These are phyloP conservation scores for Chimonanthus praecox DNA, from an alignment of 164 flowering plant species.

Conservation along the genomic window DNA sequence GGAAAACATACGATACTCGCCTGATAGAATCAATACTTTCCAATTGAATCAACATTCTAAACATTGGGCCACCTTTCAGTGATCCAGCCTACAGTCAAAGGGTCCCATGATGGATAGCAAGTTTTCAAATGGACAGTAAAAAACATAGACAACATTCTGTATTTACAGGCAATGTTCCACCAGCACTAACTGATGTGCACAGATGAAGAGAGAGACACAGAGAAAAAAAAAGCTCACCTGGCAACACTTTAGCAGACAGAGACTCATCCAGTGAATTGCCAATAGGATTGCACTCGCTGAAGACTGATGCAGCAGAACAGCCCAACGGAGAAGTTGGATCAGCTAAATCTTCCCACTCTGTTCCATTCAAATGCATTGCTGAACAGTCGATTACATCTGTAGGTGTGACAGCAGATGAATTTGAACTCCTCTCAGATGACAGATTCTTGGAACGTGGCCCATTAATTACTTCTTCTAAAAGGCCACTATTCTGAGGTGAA, in stretches of 20 bases:
- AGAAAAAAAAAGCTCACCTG: conserved; percentile 33
- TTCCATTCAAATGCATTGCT: conserved; percentile 23
- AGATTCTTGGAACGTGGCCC: conserved; percentile 47
- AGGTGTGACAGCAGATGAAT: conserved; percentile 37
- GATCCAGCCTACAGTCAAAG: not conserved
- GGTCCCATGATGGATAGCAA: not conserved
- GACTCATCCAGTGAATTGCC: conserved; percentile 48
- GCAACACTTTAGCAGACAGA: conserved; percentile 25
- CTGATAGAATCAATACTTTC: not conserved
- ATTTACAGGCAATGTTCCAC: too few species aligned
- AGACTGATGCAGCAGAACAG: conserved; percentile 53
- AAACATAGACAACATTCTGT: not conserved
- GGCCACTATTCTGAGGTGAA: conserved; percentile 60
- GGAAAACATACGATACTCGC: too few species aligned
- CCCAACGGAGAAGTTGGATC: conserved; percentile 62
- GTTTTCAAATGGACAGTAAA: not conserved
- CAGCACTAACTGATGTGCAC: not conserved
- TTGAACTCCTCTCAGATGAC: conserved; percentile 35
- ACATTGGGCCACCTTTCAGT: not conserved
- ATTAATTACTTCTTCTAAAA: conserved; percentile 58
- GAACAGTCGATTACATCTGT: conserved; percentile 33
- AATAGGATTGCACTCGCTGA: conserved; percentile 45
- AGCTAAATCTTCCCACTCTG: conserved; percentile 25
- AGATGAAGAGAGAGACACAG: not conserved
- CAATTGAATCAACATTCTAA: not conserved